Evolutionary conservation across 2,329 filamentous ascomycete species (phyloP).

Genomic region (Xylariaceae sp.): DNA sequence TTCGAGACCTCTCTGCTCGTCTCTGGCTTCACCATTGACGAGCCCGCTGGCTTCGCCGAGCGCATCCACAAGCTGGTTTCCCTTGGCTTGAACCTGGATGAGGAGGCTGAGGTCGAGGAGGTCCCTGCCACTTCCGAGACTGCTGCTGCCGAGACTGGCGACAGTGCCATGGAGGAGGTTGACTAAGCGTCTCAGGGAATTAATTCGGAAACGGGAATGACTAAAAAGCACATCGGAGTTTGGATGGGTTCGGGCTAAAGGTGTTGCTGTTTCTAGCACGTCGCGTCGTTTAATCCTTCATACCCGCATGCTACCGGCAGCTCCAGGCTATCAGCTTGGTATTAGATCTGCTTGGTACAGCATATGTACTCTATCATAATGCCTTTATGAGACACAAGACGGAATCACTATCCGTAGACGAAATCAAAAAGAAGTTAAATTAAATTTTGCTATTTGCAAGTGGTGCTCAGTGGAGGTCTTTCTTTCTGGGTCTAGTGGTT

Average conservation of each 20-base stretch:
- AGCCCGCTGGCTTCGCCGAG: conserved; percentile 96
- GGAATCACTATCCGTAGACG: conserved; percentile 28
- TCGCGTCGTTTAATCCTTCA: conserved; percentile 28
- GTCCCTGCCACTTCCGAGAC: conserved; percentile 52
- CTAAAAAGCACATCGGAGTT: conserved; percentile 39
- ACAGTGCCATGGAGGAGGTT: conserved; percentile 99
- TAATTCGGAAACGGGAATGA: conserved; percentile 28
- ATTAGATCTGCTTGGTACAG: conserved; percentile 15
- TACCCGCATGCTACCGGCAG: conserved; percentile 25
- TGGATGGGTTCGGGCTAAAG: conserved; percentile 37
- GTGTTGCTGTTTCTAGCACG: conserved; percentile 28
- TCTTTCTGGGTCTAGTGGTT: neutral
- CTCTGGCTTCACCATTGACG: conserved; percentile 98
- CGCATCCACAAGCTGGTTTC: conserved; percentile 99
- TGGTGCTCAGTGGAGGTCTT: neutral
- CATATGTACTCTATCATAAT: conserved; percentile 32
- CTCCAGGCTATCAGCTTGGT: conserved; percentile 8
- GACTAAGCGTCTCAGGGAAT: conserved; percentile 60
- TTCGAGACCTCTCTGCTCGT: conserved; percentile 98
- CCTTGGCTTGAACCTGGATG: conserved; percentile 94
- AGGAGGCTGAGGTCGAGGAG: conserved; percentile 73
- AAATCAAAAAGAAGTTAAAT: conserved; percentile 17
- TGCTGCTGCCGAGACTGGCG: conserved; percentile 63
- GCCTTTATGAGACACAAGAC: conserved; percentile 29
- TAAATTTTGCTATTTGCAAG: neutral